phyloP scores from a whole-genome alignment of 208 protist genomes.

The Leptomonas pyrrhocoris region DNA sequence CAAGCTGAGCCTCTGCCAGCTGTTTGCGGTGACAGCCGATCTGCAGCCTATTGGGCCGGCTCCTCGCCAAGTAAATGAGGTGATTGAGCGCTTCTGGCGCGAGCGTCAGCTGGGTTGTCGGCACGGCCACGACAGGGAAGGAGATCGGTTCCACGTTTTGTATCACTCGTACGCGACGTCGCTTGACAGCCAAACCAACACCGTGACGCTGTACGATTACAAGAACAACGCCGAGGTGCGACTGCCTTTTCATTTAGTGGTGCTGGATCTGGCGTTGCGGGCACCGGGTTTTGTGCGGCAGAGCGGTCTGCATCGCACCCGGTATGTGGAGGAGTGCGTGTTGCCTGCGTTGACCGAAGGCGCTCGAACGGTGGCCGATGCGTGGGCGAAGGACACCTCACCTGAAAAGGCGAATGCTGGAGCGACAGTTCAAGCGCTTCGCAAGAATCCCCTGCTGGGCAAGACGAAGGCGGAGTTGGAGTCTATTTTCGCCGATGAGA shows the following conservation, averaged over 20 bases:
- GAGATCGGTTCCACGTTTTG: slow-evolving; percentile 41
- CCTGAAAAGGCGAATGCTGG: not conserved
- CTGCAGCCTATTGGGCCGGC: slow-evolving; percentile 58
- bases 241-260: slow-evolving; percentile 63
- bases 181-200: slow-evolving; percentile 42
- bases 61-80: slow-evolving; percentile 52
- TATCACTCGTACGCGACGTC: slow-evolving; percentile 52
- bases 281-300: slow-evolving; percentile 70
- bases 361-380: not conserved
- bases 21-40: slow-evolving; percentile 68
- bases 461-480: slow-evolving; percentile 20
- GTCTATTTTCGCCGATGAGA: slow-evolving; percentile 39
- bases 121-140: not conserved
- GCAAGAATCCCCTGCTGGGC: not conserved
- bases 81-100: slow-evolving; percentile 57
- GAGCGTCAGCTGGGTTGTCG: slow-evolving; percentile 37
- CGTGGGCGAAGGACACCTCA: not conserved
- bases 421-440: not conserved
- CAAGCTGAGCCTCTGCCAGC: slow-evolving; percentile 60
- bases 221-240: slow-evolving; percentile 41
- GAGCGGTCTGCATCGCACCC: slow-evolving; percentile 59
- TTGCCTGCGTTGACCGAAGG: slow-evolving; percentile 15
- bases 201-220: slow-evolving; percentile 82
- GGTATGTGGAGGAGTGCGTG: slow-evolving; percentile 41
- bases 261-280: slow-evolving; percentile 79